Evolutionary conservation across 192 early-diverging fungal genomes (phyloP), one percentile per base, ranked within the genome.

Genomic region (Funneliformis mosseae): DNA sequence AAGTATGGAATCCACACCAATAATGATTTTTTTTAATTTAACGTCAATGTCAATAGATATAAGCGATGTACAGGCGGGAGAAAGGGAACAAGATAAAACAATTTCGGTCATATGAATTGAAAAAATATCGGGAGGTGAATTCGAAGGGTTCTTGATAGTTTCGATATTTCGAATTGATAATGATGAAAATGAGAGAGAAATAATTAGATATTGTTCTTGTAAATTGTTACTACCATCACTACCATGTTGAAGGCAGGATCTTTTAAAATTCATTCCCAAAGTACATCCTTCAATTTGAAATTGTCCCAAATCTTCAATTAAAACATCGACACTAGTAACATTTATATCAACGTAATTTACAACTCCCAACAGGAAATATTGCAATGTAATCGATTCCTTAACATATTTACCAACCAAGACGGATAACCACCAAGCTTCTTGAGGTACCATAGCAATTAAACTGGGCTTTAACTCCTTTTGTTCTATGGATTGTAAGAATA

Each of bases 371-470:
- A 88, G 80, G 14, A 88, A 48, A 21, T 86, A 72, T 59, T 88
- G 87, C 12, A 82, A 83, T 25, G 83, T 85, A 33, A 88, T 73
- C 6, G 85, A 80, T 59, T 83, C 78, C 8, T 84, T 43, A 7
- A 84, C 38, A 73, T 74, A 77, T 74, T 83, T 87, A 16, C 85
- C 68, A 45, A 86, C 41, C 4, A 82, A 84, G 21, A 84, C n/a
- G 1, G 84, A 87, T 41, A 84, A 87, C 86, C 86, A 87, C 85
- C 85, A 86, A 3, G 86, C 81, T 67, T n/a, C 81, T 55, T 16
- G 69, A 46, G n/a, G 83, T 80, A 27, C 82, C 8, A 6, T 81
- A 45, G 39, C 72, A 60, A 66, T 82, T 74, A 28, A 77, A 66
- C 45, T 78, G 39, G 48, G 10, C 9, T 71, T 70, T 46, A 38